Evolutionary conservation across 2,329 filamentous ascomycete species (phyloP), one percentile per base, ranked within the genome.

Genomic region (Dothistroma septosporum): DNA sequence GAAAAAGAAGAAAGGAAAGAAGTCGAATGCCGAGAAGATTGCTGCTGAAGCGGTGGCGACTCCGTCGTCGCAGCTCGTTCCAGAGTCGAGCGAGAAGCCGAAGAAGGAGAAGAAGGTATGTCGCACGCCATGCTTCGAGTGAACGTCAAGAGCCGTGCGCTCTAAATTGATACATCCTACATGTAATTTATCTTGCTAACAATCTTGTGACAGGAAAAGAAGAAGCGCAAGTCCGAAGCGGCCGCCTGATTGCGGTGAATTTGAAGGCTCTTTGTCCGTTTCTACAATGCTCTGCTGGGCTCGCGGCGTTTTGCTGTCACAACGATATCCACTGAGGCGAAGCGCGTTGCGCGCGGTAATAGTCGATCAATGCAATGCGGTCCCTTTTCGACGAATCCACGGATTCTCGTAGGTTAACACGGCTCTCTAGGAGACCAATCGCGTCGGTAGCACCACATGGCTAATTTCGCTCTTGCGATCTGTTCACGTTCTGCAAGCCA

Each of bases 1-100:
- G 37, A 74, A 73, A 69, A 72, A 73, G 69, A 72, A 74, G 68
- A 66, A 70, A n/a, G 48, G 62, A 21, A 61, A 56, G 52, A 52
- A 58, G 44, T 44, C 24, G 8, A 58, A 60, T 16, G 48, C 19
- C 19, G 48, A 52, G 9, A 52, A 52, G 24, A 28, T 6, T 28
- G 50, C 24, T 28, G 50, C 50, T 21, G 47, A 50, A n/a, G 47
- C 21, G 22, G 31, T 22, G 33, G 50, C 50, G 14, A 31, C 50
- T 11, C n/a, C 50, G 2, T 53, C 50, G 2, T 53, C 50, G 12
- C 50, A 53, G n/a, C 31, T 53, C n/a, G 50, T 53, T 10, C n/a
- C 50, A n/a, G 50, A 53, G 50, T 53, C 50, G 24, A 53, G 50
- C 50, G 9, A 32, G 31, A 53, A 21, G 50, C 10, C 12, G 31